Percentiles rank a stretch among this genome's conserved stretches.
Evolutionary conservation across 2,329 filamentous ascomycete genomes (phyloP).

Genomic region (Waltergamsia citrina): DNA sequence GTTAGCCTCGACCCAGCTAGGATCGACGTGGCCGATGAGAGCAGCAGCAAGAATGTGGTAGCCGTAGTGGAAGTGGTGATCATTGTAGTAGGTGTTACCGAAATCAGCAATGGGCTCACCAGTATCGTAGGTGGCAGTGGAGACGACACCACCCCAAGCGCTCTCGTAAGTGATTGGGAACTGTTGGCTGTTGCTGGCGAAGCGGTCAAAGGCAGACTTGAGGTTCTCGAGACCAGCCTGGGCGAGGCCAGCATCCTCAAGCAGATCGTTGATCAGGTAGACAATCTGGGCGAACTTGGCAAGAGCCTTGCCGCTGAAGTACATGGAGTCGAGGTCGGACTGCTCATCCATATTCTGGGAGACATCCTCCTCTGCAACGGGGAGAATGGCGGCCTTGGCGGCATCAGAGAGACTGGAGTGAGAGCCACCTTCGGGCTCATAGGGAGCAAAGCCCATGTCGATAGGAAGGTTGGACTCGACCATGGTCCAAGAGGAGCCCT

Average conservation of each 20-base stretch:
- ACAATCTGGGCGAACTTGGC: conserved; percentile 70
- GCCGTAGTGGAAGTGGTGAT: conserved; percentile 69
- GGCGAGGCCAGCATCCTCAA: conserved; percentile 47
- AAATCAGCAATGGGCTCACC: conserved; percentile 55
- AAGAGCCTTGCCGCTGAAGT: conserved; percentile 80
- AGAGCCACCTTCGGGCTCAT: conserved; percentile 46
- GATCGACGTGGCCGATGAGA: conserved; percentile 71
- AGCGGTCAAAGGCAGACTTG: conserved; percentile 56
- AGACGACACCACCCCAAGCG: conserved; percentile 75
- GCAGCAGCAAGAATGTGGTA: conserved; percentile 87
- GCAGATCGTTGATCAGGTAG: conserved; percentile 54
- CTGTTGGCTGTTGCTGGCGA: conserved; percentile 57
- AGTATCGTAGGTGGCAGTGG: conserved; percentile 60
- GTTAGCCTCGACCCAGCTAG: conserved; percentile 67
- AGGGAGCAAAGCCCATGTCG: conserved; percentile 70
- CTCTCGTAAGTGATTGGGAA: conserved; percentile 55
- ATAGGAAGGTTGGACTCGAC: conserved; percentile 61
- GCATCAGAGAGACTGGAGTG: conserved; percentile 1
- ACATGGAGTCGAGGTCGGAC: conserved; percentile 76
- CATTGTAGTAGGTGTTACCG: conserved; percentile 80
- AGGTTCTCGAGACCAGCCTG: conserved; percentile 49
- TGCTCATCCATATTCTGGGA: conserved; percentile 66
- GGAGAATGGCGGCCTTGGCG: conserved; percentile 30
- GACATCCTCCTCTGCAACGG: conserved; percentile 62
- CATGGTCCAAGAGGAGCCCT: conserved; percentile 69